Evolutionary conservation across 371 early-diverging fungal species (phyloP), one percentile per base, ranked within the genome.

Genomic region (Smittium mucronatum): DNA sequence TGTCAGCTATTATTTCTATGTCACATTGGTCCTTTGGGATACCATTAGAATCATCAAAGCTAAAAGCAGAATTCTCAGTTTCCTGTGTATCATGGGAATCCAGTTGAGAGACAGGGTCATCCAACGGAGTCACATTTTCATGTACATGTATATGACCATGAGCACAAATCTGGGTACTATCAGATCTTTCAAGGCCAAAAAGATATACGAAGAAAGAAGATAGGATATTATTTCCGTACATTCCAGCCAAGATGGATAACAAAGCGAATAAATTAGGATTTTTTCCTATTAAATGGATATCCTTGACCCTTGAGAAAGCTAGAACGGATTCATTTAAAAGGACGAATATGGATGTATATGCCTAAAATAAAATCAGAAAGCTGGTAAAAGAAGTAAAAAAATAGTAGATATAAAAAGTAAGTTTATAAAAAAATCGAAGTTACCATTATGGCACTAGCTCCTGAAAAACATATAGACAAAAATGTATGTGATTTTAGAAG

Each of bases 161-260:
- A 15, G 64, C 15, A 26, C 64, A 64, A 64, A 64, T 5, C 16
- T 64, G 64, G 5, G 30, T 34, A 2, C 36, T 30, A 26, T 15
- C 15, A 21, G 16, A 21, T 34, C 8, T 21, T 2, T 64, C 71
- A 0, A 36, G 1, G 21, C 74, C 74, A 70, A 70, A 72, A 34
- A 75, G 61, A 47, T 65, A 65, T 47, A 73, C 65, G 1, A 75
- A 69, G 15, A 70, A 35, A 25, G 67, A 71, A 1, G 67, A 68
- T 21, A 77, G 70, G 28, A 75, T 58, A 68, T 75, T 67, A 34
- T 77, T 77, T 33, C 73, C 32, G 47, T 69, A 69, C 0, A 74
- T 74, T 5, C 78, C 78, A 2, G 71, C 26, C 1, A 77, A n/a
- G 34, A 75, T 74, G 11, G 74, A 57, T 32, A 66, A 67, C 0